Base-by-base conservation (phyloP, 169 alveolate species). In the Theileria annulata region DNA sequence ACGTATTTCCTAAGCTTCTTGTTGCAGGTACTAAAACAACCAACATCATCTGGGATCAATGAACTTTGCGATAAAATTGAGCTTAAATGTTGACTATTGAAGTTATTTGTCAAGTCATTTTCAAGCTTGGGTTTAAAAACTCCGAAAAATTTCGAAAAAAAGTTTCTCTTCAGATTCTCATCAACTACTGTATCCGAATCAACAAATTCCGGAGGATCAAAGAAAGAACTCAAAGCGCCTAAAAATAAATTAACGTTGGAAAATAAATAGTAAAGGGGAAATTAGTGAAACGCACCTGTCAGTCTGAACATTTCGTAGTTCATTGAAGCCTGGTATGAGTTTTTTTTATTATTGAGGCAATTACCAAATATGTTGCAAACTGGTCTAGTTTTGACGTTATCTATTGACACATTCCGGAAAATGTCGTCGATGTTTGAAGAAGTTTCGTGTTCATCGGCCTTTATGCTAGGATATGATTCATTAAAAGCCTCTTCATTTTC, bases 321-420 rank as follows among this genome's bases (percentile, higher is more conserved):
- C 47, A 35, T 5, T 5, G 47, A 35, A 8, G 47, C 47, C 8
- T 35, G 47, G 47, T 35, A 35, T 35, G 47, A 8, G 8, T 35
- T 35, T 35, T 35, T 35, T 35, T 35, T 35, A 35, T 35, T 35
- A 35, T 54, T 54, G 27, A 54, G 10, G 27, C 71, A 63, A 5
- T 63, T 63, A n/a, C 71, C 51, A 30, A 63, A 33, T 31, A 63
- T 5, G 51, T 63, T 63, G 33, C 71, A 63, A 35, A 63, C 47
- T 15, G 71, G 71, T 33, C 12, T 4, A 21, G 37, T 58, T 27
- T 35, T 63, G 25, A 33, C 56, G 4, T 30, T 21, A 15, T 21
- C 71, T 3, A 21, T 63, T 54, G 63, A 21, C 30, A 54, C 30
- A 54, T 21, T 54, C 63, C 10, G 30, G 30, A 54, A 21, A n/a